Evolutionary conservation across 1,284 basidiomycete genomes (phyloP).

Genomic region (Pyrrhoderma lamaoense): DNA sequence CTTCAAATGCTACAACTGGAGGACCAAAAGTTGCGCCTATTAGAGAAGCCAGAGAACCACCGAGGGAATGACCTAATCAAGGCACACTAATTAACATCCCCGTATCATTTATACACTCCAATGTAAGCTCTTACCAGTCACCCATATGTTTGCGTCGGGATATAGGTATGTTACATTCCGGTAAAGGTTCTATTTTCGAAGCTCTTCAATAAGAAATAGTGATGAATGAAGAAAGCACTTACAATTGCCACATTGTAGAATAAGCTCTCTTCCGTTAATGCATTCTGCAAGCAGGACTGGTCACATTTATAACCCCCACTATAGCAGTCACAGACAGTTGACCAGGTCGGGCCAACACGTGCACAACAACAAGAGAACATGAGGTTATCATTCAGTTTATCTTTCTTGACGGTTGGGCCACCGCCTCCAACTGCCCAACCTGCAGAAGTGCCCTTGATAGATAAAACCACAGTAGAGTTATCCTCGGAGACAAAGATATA

Average conservation of each 20-base stretch:
- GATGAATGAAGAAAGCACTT: too few relatives aligned
- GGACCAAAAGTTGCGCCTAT: conserved; percentile 79
- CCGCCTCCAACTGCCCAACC: conserved; percentile 33
- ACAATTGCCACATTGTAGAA: conserved; percentile 72
- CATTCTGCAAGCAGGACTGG: conserved; percentile 63
- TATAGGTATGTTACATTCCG: conserved; percentile 85
- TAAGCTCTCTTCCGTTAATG: conserved; percentile 69
- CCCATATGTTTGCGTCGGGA: conserved; percentile 88
- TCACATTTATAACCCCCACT: conserved; percentile 63
- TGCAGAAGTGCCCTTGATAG: conserved; percentile 61
- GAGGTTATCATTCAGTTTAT: conserved; percentile 86
- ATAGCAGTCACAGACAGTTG: conserved; percentile 80
- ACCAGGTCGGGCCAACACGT: conserved; percentile 79
- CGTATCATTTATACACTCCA: neutral
- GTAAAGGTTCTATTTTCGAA: conserved; percentile 76
- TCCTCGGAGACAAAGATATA: conserved; percentile 42
- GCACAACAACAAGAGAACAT: conserved; percentile 91
- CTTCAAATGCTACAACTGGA: conserved; percentile 79
- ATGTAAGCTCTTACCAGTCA: conserved; percentile 39
- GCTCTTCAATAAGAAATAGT: conserved; percentile 54
- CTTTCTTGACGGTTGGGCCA: conserved; percentile 50
- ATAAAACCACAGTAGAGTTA: conserved; percentile 48
- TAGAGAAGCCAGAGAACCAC: conserved; percentile 76
- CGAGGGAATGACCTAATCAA: conserved; percentile 55
- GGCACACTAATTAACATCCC: neutral